Evolutionary conservation across 352 stramenopile genomes (phyloP).

Genomic region (Phytophthora palmivora): DNA sequence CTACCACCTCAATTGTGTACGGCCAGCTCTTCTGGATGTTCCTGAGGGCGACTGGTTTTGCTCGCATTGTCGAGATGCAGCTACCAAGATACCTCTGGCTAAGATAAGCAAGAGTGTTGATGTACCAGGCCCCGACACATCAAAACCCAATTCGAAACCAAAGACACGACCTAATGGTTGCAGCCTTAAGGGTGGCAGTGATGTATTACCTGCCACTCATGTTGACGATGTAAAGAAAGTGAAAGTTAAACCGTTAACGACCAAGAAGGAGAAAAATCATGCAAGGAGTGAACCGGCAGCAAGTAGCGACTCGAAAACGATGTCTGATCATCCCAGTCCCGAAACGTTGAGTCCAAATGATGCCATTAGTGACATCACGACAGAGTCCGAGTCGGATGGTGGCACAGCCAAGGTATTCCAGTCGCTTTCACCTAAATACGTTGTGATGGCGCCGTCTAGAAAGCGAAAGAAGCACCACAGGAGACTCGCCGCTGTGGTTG

Average conservation of each 20-base stretch:
- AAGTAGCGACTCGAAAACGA: neutral
- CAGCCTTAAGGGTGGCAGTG: conserved; percentile 12
- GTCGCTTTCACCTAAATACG: conserved; percentile 14
- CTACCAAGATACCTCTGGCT: neutral
- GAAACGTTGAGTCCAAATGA: conserved; percentile 11
- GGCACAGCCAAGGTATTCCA: conserved; percentile 24
- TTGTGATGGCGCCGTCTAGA: conserved; percentile 5
- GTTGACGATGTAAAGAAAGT: conserved; percentile 1
- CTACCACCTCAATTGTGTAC: conserved; percentile 81
- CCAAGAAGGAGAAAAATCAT: conserved; percentile 1
- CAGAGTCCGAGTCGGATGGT: conserved; percentile 41
- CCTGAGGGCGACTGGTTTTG: conserved; percentile 82
- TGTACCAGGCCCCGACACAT: neutral
- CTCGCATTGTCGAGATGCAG: conserved; percentile 40
- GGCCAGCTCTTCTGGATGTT: conserved; percentile 67
- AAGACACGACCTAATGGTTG: conserved; percentile 23
- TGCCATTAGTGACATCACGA: conserved; percentile 33
- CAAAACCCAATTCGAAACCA: conserved; percentile 7
- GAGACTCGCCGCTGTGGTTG: conserved; percentile 1
- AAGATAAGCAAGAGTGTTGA: conserved; percentile 9
- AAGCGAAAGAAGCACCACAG: conserved; percentile 23
- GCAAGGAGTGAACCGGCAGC: neutral
- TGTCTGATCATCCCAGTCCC: neutral
- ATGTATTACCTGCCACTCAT: conserved; percentile 5
- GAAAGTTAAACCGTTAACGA: neutral